These are phyloP conservation scores for Triticum turgidum DNA, from an alignment of 176 grass and related monocot species.

Conservation along the genomic window DNA sequence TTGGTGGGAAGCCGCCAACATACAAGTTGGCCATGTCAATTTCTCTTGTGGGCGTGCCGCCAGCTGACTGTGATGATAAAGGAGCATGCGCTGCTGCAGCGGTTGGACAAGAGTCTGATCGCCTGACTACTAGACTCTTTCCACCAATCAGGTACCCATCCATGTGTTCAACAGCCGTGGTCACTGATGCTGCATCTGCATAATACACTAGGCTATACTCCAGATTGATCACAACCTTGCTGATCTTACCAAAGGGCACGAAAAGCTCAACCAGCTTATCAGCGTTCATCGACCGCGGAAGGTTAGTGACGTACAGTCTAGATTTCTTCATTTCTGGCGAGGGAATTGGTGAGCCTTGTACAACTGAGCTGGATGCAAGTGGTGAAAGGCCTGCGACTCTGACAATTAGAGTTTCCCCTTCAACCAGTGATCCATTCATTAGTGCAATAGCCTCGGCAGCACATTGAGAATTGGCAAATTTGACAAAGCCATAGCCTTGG, in stretches of 20 bases:
- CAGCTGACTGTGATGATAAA: slow-evolving; percentile 13
- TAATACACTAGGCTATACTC: slow-evolving; percentile 57
- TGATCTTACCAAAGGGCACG: slow-evolving; percentile 54
- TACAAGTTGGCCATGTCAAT: slow-evolving; percentile 61
- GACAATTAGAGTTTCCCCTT: slow-evolving; percentile 50
- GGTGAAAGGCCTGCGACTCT: slow-evolving; percentile 36
- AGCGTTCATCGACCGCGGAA: slow-evolving; percentile 41
- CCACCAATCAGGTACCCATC: slow-evolving; percentile 55
- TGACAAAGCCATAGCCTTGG: slow-evolving; percentile 56
- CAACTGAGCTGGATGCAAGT: slow-evolving; percentile 30
- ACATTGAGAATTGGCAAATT: slow-evolving; percentile 46
- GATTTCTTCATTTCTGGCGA: slow-evolving; percentile 38
- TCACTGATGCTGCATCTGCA: slow-evolving; percentile 37
- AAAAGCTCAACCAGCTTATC: slow-evolving; percentile 60
- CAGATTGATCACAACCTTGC: slow-evolving; percentile 36
- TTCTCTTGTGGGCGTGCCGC: slow-evolving; percentile 31
- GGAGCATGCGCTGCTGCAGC: slow-evolving; percentile 18
- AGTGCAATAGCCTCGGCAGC: slow-evolving; percentile 40
- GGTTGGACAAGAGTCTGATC: slow-evolving; percentile 4
- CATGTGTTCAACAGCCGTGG: slow-evolving; percentile 41
- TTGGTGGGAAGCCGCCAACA: slow-evolving; percentile 47
- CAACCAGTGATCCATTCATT: slow-evolving; percentile 69
- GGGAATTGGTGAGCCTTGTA: slow-evolving; percentile 13
- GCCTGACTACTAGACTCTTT: slow-evolving; percentile 46
- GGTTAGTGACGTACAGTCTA: slow-evolving; percentile 41